A percentile compares a stretch with the other conserved stretches of the same genome.
These are phyloP conservation scores for Penicillium glabrum DNA, from an alignment of 2,329 filamentous ascomycete genomes.

Conservation along the genomic window DNA sequence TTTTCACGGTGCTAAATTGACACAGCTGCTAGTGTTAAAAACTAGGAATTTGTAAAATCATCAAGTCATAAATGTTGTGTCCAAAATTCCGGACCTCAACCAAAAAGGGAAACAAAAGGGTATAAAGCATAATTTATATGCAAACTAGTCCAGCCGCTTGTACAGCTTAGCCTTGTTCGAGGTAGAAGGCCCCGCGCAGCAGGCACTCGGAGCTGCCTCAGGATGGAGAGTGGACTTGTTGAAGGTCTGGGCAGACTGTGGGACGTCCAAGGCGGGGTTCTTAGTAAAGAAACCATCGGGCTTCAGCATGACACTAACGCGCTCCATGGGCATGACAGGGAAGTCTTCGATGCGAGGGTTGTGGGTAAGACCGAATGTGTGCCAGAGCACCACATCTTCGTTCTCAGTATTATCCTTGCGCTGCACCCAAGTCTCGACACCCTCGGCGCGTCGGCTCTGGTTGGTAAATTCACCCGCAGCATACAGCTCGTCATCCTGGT, in stretches of 20 bases:
- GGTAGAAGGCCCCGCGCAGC: slow-evolving; percentile 21
- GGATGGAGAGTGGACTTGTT: slow-evolving; percentile 42
- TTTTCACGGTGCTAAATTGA: too few relatives aligned
- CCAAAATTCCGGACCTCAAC: not conserved
- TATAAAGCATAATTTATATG: not conserved
- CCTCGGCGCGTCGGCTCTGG: slow-evolving; percentile 54
- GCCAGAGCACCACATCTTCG: slow-evolving; percentile 42
- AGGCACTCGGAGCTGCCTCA: slow-evolving; percentile 14
- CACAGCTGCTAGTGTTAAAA: not conserved
- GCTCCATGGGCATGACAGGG: slow-evolving; percentile 66
- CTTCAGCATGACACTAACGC: slow-evolving; percentile 48
- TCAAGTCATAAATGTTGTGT: not conserved
- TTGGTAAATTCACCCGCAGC: slow-evolving; percentile 59
- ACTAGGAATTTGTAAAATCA: not conserved
- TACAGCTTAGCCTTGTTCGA: slow-evolving; percentile 33
- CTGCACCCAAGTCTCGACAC: slow-evolving; percentile 54
- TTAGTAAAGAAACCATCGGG: slow-evolving; percentile 55
- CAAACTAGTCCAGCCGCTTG: slow-evolving; percentile 24
- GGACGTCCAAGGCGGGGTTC: slow-evolving; percentile 52
- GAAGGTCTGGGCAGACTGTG: slow-evolving; percentile 41
- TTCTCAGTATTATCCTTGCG: slow-evolving; percentile 51
- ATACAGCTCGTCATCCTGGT: slow-evolving; percentile 54
- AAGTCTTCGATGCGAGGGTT: slow-evolving; percentile 66
- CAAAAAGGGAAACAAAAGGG: not conserved
- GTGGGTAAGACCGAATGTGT: slow-evolving; percentile 59